Evolutionary conservation across 1,284 basidiomycete species (phyloP).

Genomic region (Apiotrichum domesticum): DNA sequence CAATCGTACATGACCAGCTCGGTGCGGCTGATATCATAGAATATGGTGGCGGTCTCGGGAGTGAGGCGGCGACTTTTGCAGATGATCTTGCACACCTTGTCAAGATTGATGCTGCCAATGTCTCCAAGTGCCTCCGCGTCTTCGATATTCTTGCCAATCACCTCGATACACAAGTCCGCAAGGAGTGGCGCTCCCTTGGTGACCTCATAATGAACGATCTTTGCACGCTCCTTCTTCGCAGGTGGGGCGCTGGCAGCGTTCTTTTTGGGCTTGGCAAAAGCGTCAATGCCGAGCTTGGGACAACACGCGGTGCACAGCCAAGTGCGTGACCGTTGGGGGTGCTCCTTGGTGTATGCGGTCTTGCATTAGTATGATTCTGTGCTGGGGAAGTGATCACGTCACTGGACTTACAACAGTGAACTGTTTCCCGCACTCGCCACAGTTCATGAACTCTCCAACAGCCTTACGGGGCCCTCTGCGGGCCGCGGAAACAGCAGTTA

Average conservation of each 20-base stretch:
- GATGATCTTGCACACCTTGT: constrained; percentile 75
- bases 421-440: constrained; percentile 71
- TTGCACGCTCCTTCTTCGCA: constrained; percentile 35
- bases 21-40: constrained; percentile 68
- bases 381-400: background rate
- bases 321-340: constrained; percentile 58
- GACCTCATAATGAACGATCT: constrained; percentile 64
- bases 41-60: constrained; percentile 68
- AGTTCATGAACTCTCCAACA: constrained; percentile 73
- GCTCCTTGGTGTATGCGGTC: constrained; percentile 72
- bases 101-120: constrained; percentile 72
- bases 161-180: constrained; percentile 71
- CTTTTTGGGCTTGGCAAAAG: constrained; percentile 63
- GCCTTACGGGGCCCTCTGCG: constrained; percentile 54
- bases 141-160: constrained; percentile 79
- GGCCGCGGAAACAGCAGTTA: constrained; percentile 28
- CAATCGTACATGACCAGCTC: constrained; percentile 79
- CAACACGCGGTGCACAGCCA: constrained; percentile 75
- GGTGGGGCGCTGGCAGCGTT: constrained; percentile 42
- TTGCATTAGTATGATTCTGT: constrained; percentile 35
- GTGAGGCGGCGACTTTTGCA: constrained; percentile 82
- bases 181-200: constrained; percentile 60
- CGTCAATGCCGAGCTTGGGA: constrained; percentile 65
- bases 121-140: constrained; percentile 85
- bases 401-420: constrained; percentile 72